Percentiles rank a stretch among this genome's conserved stretches.
These are phyloP conservation scores for Corylus heterophylla DNA, from an alignment of 306 rosid species.

Conservation along the genomic window DNA sequence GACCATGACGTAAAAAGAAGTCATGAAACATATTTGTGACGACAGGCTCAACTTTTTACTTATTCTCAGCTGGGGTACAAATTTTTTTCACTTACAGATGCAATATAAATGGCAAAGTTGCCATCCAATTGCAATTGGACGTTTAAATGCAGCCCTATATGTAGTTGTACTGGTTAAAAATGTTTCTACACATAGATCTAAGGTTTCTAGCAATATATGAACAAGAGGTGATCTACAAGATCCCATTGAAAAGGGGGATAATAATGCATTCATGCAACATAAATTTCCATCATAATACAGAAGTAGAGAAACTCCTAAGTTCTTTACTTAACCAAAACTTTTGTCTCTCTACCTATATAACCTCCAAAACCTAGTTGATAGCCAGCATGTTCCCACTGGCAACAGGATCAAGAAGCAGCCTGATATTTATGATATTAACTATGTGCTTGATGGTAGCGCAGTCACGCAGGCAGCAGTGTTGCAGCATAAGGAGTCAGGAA, in stretches of 20 bases:
- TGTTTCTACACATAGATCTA: not conserved
- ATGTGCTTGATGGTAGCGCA: slow-evolving; percentile 51
- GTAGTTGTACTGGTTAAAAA: not conserved
- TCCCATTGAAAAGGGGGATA: not conserved
- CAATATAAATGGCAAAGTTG: not conserved
- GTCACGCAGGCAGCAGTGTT: slow-evolving; percentile 50
- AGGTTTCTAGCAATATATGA: not conserved
- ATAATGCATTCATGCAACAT: not conserved
- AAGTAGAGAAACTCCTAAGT: not conserved
- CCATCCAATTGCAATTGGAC: not conserved
- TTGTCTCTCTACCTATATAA: not conserved
- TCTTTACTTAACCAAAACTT: not conserved
- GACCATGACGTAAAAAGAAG: not conserved
- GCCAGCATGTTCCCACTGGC: slow-evolving; percentile 68
- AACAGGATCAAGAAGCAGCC: slow-evolving; percentile 57
- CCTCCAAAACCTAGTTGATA: slow-evolving; percentile 34
- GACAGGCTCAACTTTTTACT: not conserved
- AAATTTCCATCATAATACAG: not conserved
- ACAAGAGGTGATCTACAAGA: not conserved
- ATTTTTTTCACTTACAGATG: not conserved
- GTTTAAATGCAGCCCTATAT: not conserved
- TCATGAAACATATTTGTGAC: not conserved
- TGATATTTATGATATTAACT: slow-evolving; percentile 69
- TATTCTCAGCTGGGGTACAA: not conserved
- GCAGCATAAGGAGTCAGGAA: slow-evolving; percentile 59